Conservation (phyloP, 139 green algal genomes). For the Chlamydomonas schloesseri region DNA sequence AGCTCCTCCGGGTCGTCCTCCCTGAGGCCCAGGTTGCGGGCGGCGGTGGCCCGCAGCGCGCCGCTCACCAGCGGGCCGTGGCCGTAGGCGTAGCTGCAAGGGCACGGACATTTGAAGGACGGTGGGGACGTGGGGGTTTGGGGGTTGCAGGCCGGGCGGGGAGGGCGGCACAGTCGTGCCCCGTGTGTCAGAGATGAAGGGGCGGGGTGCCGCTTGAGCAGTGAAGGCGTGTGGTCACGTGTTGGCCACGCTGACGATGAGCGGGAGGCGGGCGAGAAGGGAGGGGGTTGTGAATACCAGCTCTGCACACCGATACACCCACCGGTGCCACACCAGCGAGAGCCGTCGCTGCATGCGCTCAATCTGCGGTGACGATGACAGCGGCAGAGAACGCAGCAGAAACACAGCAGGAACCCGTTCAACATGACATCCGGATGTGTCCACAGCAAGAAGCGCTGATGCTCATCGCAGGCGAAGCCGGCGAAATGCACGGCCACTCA, state of each 20-base stretch:
- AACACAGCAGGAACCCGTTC: background rate
- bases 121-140: no score
- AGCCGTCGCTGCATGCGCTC: constrained; percentile 51
- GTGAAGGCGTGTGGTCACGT: background rate
- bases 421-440: background rate
- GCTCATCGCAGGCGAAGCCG: no score
- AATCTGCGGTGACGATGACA: constrained; percentile 25
- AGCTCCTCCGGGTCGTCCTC: background rate
- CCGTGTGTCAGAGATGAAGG: no score
- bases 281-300: background rate
- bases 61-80: constrained; percentile 9
- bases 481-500: background rate
- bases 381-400: background rate
- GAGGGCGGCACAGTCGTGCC: no score
- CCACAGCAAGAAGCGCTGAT: no score
- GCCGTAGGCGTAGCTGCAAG: constrained; percentile 25
- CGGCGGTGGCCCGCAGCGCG: background rate
- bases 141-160: no score
- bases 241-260: background rate
- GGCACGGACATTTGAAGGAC: no score
- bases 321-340: constrained; percentile 54
- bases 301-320: background rate
- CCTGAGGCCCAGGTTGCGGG: background rate
- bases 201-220: background rate
- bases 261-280: background rate